phyloP scores from a whole-genome alignment of 805 yeast genomes.

The Saturnispora sekii region DNA sequence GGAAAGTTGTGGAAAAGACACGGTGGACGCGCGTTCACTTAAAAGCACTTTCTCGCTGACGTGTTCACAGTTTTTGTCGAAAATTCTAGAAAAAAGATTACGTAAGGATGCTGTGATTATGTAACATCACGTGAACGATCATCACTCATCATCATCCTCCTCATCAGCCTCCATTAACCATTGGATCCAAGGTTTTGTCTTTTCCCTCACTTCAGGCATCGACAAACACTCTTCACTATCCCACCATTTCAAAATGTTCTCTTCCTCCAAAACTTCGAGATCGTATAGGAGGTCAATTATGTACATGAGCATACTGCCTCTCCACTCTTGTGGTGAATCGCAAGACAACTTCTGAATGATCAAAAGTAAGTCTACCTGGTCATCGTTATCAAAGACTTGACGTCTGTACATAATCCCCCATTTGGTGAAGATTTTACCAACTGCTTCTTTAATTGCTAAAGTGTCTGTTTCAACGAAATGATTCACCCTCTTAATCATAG shows the following conservation, averaged over 20 bases:
- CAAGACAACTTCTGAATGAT: constrained; percentile 39
- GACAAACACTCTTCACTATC: constrained; percentile 32
- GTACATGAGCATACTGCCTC: constrained; percentile 41
- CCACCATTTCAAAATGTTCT: constrained; percentile 80
- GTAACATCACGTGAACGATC: too few species aligned
- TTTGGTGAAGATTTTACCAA: constrained; percentile 58
- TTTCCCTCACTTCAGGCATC: constrained; percentile 37
- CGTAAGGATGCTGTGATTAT: background rate
- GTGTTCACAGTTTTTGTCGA: background rate
- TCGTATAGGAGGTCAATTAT: constrained; percentile 63
- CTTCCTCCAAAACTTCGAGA: constrained; percentile 75
- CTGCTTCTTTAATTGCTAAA: constrained; percentile 65
- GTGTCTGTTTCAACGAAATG: constrained; percentile 74
- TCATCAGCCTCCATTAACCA: constrained; percentile 74
- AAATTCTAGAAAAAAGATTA: background rate
- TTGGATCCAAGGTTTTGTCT: constrained; percentile 66
- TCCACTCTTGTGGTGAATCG: constrained; percentile 35
- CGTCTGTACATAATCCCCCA: constrained; percentile 81
- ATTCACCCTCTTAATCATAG: constrained; percentile 58
- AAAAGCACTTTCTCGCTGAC: background rate
- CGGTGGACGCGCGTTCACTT: constrained; percentile 1
- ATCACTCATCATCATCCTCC: constrained; percentile 13
- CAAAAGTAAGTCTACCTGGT: constrained; percentile 62
- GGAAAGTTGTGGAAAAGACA: background rate
- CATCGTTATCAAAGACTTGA: constrained; percentile 75